Evolutionary conservation across 495 filamentous ascomycete genomes (phyloP).

Genomic region (Talaromyces nanjingensis): DNA sequence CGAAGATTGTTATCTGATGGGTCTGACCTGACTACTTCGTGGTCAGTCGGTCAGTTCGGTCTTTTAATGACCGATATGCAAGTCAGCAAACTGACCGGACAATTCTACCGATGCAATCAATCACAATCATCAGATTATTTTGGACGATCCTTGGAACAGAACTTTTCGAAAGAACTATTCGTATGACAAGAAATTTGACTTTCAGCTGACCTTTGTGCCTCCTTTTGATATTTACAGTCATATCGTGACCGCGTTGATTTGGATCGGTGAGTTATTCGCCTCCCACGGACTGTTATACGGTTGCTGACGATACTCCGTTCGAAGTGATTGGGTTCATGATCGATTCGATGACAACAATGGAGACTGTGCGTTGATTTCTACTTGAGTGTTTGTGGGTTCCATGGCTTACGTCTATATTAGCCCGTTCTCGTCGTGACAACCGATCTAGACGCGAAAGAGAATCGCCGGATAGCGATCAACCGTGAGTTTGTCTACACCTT

Average conservation of each 20-base stretch:
- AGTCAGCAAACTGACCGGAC: background rate
- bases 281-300: conserved; percentile 4
- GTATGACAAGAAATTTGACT: conserved; percentile 25
- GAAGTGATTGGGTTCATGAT: conserved; percentile 88
- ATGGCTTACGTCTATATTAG: conserved; percentile 17
- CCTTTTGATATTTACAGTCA: conserved; percentile 45
- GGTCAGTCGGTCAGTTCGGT: background rate
- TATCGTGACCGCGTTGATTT: conserved; percentile 48
- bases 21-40: background rate
- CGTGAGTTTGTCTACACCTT: conserved; percentile 10
- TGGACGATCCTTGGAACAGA: background rate
- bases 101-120: background rate
- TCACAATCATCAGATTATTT: background rate
- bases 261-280: conserved; percentile 37
- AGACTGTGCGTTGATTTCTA: conserved; percentile 29
- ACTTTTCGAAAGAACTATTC: background rate
- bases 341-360: conserved; percentile 65
- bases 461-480: conserved; percentile 40
- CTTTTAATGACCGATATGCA: conserved; percentile 15
- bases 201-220: conserved; percentile 49
- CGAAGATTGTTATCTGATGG: background rate
- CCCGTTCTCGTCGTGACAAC: conserved; percentile 35
- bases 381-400: background rate
- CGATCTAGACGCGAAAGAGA: conserved; percentile 31
- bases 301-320: conserved; percentile 11